Conservation (phyloP, 176 grass and related monocot genomes). For the Triticum urartu region DNA sequence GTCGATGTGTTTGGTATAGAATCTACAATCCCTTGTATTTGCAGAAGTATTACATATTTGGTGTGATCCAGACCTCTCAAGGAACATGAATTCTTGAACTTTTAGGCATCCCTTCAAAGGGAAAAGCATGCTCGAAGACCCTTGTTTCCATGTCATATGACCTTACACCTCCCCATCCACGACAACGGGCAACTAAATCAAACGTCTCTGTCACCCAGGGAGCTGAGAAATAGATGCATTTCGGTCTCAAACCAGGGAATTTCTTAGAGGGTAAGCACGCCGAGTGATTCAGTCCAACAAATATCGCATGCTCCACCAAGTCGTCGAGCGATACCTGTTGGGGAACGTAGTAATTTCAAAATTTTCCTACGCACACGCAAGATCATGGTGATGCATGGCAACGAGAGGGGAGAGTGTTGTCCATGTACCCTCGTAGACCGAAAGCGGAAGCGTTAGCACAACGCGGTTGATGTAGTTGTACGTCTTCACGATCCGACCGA, state of each 20-base stretch:
- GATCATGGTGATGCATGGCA: too few relatives aligned
- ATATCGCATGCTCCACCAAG: neutral
- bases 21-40: too few relatives aligned
- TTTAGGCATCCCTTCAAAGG: neutral
- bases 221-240: constrained; percentile 13
- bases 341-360: too few relatives aligned
- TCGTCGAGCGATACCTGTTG: neutral
- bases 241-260: neutral
- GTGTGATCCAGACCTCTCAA: neutral
- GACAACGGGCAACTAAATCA: neutral
- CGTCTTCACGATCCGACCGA: too few relatives aligned
- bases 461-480: too few relatives aligned
- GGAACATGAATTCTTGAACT: neutral
- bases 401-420: too few relatives aligned
- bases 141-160: neutral
- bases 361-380: too few relatives aligned
- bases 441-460: too few relatives aligned
- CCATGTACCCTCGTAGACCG: too few relatives aligned
- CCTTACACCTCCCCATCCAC: neutral
- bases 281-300: constrained; percentile 18
- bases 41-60: neutral
- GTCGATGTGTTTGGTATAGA: too few relatives aligned
- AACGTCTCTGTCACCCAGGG: neutral
- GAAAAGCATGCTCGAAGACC: neutral
- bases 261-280: neutral